Base-by-base conservation (phyloP, 257 asterid species). In the Solanum appendiculatum region DNA sequence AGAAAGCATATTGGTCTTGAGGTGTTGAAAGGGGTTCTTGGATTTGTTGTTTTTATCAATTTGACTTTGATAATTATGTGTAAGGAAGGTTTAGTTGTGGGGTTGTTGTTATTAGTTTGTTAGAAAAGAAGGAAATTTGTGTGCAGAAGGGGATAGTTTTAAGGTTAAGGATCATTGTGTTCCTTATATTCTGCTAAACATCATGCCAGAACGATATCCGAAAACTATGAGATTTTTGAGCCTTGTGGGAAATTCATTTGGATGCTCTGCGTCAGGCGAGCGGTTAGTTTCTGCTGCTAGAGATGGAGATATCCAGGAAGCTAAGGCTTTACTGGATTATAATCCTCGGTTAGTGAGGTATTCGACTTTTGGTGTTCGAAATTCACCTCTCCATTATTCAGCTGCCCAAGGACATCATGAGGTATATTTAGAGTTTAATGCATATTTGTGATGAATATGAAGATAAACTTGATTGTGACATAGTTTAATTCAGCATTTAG, bases 331-430 rank as follows among this genome's bases (percentile, higher is more conserved):
- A 68, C 90, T 95, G 91, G 98, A 95, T 20, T 95, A 94, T 86
- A 94, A 95, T 87, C 98, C 98, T 34, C 97, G 98, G 5, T 93
- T 94, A 1, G 98, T 94, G 5, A 89, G 95, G 87, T 95, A 95
- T 89, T 93, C 98, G 3, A 95, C 98, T 13, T 95, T 95, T 72
- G 98, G 98, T 14, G 96, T 95, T 87, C 97, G 98, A 0, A 95
- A 95, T 90, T 94, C 98, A 27, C 98, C 98, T 9, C 93, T 95
- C 90, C 98, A 95, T 87, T 95, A 95, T 87, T 93, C 98, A 82
- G 95, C 98, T 15, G 98, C 98, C 74, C 98, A 95, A 88, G 98
- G 98, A 68, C 98, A 96, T 91, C 94, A 94, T 80, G 98, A 96
- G 98, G 98, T 96, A 90, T 31, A 60, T 58, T 86, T 5, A 42